Evolutionary conservation across 177 flowering plant genomes (phyloP).

Genomic region (Telopea speciosissima): DNA sequence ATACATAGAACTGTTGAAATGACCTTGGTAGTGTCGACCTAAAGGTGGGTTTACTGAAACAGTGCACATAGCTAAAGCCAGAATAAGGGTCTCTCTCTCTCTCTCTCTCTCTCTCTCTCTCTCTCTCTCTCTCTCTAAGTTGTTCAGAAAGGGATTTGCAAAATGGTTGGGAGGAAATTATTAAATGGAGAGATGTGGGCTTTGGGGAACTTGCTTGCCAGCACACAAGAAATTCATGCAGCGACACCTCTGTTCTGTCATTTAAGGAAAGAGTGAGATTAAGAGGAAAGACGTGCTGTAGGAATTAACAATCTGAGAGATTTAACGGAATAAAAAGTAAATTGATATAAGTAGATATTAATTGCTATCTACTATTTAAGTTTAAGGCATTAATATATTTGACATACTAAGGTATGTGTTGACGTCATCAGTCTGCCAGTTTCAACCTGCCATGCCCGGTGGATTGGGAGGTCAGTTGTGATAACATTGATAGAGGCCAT

Average conservation of each 20-base stretch:
- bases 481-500: background rate
- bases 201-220: no score
- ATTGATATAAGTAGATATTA: background rate
- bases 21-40: no score
- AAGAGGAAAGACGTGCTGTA: background rate
- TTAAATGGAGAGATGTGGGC: no score
- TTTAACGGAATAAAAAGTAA: background rate
- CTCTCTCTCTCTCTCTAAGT: no score
- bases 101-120: no score
- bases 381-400: no score
- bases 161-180: no score
- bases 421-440: background rate
- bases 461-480: background rate
- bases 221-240: background rate
- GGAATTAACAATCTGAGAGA: background rate
- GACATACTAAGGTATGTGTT: background rate
- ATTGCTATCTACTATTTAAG: background rate
- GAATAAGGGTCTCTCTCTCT: no score
- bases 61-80: no score
- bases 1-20: no score
- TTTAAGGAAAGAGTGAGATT: background rate
- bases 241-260: background rate
- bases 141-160: no score
- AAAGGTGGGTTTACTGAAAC: no score
- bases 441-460: background rate